Evolutionary conservation across 2,329 filamentous ascomycete species (phyloP).

Genomic region (Penicillium italicum): DNA sequence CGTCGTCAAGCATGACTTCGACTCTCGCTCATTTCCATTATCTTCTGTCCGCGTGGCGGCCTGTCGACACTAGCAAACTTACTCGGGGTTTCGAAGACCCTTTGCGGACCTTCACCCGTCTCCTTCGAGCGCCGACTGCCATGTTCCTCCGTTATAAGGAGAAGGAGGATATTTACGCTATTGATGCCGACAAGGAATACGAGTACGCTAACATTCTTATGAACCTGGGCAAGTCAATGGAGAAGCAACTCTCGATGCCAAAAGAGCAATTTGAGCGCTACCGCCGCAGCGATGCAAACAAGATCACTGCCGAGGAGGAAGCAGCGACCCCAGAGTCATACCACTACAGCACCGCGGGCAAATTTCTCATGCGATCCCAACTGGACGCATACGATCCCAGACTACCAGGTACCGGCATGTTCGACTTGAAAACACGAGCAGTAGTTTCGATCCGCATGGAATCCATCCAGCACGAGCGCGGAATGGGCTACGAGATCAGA

Average conservation of each 20-base stretch:
- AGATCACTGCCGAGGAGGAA: slow-evolving; percentile 65
- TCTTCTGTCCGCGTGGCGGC: slow-evolving; percentile 78
- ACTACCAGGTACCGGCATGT: slow-evolving; percentile 86
- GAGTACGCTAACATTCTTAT: slow-evolving; percentile 81
- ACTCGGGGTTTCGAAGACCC: slow-evolving; percentile 64
- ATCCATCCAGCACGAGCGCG: slow-evolving; percentile 64
- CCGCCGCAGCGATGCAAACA: slow-evolving; percentile 62
- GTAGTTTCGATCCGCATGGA: slow-evolving; percentile 92
- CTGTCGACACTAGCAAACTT: slow-evolving; percentile 62
- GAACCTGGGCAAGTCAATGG: slow-evolving; percentile 92
- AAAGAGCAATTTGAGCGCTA: slow-evolving; percentile 84
- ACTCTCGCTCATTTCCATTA: slow-evolving; percentile 89
- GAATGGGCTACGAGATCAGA: slow-evolving; percentile 82
- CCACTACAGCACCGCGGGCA: slow-evolving; percentile 80
- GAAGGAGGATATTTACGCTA: slow-evolving; percentile 82
- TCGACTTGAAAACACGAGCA: slow-evolving; percentile 92
- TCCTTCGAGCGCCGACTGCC: slow-evolving; percentile 70
- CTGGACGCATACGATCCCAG: slow-evolving; percentile 84
- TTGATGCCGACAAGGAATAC: slow-evolving; percentile 92
- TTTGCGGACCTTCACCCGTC: slow-evolving; percentile 64
- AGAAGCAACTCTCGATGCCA: slow-evolving; percentile 83
- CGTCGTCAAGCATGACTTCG: slow-evolving; percentile 93
- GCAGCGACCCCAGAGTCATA: slow-evolving; percentile 71
- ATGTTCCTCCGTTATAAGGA: slow-evolving; percentile 79
- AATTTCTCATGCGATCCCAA: slow-evolving; percentile 93